Evolutionary conservation across 2,329 filamentous ascomycete genomes (phyloP).

Genomic region (Didymella pinodella): DNA sequence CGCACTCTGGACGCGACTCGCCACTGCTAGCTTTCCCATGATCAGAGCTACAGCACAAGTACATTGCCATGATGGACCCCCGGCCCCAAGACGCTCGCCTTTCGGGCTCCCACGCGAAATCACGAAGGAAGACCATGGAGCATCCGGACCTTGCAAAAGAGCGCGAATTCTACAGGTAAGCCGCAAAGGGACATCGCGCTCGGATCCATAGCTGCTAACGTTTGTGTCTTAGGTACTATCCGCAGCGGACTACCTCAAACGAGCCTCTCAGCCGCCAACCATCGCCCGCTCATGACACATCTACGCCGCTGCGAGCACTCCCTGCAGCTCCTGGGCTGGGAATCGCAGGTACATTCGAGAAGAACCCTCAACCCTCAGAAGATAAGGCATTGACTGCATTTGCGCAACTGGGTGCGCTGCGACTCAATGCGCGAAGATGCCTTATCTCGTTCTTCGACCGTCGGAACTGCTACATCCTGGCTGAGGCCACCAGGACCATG

Average conservation of each 20-base stretch:
- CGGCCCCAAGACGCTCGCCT: slow-evolving; percentile 18
- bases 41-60: not conserved
- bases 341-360: slow-evolving; percentile 13
- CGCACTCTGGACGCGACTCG: slow-evolving; percentile 13
- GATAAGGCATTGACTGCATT: slow-evolving; percentile 50
- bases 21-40: slow-evolving; percentile 16
- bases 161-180: slow-evolving; percentile 48
- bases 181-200: too few relatives aligned
- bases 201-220: not conserved
- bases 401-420: slow-evolving; percentile 50
- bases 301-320: slow-evolving; percentile 20
- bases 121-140: slow-evolving; percentile 34
- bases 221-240: slow-evolving; percentile 38
- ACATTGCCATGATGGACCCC: slow-evolving; percentile 17
- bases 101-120: slow-evolving; percentile 11
- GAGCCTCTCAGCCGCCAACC: slow-evolving; percentile 28
- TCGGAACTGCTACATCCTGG: slow-evolving; percentile 48
- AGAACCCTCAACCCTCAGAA: slow-evolving; percentile 30
- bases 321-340: slow-evolving; percentile 15
- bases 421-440: slow-evolving; percentile 47
- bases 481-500: slow-evolving; percentile 45
- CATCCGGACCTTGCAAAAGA: slow-evolving; percentile 40
- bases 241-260: slow-evolving; percentile 35
- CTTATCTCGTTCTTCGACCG: slow-evolving; percentile 52
- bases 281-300: slow-evolving; percentile 22